Conservation (phyloP, 2,329 filamentous ascomycete genomes). For the Fusarium pilosicola region DNA sequence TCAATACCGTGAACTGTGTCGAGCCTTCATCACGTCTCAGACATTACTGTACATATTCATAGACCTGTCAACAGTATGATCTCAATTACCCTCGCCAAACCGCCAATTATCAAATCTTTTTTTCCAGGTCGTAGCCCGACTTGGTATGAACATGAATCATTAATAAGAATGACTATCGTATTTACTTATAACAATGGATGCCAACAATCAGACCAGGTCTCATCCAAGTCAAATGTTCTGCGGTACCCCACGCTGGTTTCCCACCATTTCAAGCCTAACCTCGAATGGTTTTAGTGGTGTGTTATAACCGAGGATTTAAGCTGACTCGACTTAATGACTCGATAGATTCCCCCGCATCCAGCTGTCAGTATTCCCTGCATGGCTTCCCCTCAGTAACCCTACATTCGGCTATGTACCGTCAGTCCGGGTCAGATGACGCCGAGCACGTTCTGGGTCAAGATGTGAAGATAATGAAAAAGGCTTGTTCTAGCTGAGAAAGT, state of each 20-base stretch:
- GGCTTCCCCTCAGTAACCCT: background rate
- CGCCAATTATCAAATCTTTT: too few species aligned
- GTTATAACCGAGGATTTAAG: background rate
- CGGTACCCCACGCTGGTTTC: background rate
- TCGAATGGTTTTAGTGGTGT: background rate
- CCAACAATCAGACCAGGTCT: background rate
- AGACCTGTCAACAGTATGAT: rapidly evolving
- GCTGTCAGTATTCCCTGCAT: background rate
- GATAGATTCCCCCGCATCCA: background rate
- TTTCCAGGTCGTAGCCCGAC: rapidly evolving
- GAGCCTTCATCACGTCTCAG: too few species aligned
- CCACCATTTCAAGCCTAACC: background rate
- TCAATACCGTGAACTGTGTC: too few species aligned
- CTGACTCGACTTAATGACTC: slow-evolving; percentile 13
- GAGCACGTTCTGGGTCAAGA: rapidly evolving
- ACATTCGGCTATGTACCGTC: background rate
- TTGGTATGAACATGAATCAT: rapidly evolving
- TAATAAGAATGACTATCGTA: rapidly evolving
- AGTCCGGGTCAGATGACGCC: background rate
- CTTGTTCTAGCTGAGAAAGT: background rate
- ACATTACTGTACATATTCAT: too few species aligned
- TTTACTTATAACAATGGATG: background rate
- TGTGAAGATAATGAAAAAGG: background rate
- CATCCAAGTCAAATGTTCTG: background rate
- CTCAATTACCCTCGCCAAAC: background rate